Percentiles rank a stretch among this genome's conserved stretches.
phyloP scores from a whole-genome alignment of 2,329 filamentous ascomycete genomes.

The Uncinocarpus reesii region DNA sequence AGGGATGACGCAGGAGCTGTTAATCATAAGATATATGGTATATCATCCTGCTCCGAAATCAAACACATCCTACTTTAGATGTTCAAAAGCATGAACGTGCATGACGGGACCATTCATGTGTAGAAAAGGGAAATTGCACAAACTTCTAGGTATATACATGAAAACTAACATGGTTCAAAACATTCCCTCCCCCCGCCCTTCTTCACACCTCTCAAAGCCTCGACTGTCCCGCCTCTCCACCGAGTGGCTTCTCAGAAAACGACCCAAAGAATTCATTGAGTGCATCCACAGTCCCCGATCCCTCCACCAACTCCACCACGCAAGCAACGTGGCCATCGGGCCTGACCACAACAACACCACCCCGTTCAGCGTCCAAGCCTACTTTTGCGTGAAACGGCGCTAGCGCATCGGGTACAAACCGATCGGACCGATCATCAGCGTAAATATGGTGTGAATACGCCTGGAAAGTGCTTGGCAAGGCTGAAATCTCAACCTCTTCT shows the following conservation, averaged over 20 bases:
- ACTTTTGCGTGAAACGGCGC: constrained; percentile 79
- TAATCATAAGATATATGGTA: too few species aligned
- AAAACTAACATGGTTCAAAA: neutral
- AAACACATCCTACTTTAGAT: too few species aligned
- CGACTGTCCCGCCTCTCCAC: constrained; percentile 5
- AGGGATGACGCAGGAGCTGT: too few species aligned
- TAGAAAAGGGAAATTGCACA: neutral
- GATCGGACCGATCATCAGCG: constrained; percentile 70
- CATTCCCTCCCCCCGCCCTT: neutral
- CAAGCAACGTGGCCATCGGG: constrained; percentile 81
- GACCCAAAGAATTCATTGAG: constrained; percentile 71
- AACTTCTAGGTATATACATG: neutral
- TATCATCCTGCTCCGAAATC: too few species aligned
- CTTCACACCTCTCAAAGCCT: neutral
- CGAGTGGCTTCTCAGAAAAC: constrained; percentile 51
- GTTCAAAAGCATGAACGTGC: too few species aligned
- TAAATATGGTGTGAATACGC: constrained; percentile 76
- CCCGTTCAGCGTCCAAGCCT: constrained; percentile 61
- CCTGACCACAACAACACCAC: constrained; percentile 71
- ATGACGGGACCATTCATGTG: too few species aligned
- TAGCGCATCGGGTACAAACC: constrained; percentile 55
- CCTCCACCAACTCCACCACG: constrained; percentile 62
- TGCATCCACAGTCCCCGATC: constrained; percentile 66
- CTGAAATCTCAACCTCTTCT: constrained; percentile 59
- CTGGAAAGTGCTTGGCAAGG: constrained; percentile 60